Percentiles rank a stretch among this genome's conserved stretches.
These are phyloP conservation scores for Polytrichum commune DNA, from an alignment of 225 moss, liverwort and hornwort species.

Conservation along the genomic window DNA sequence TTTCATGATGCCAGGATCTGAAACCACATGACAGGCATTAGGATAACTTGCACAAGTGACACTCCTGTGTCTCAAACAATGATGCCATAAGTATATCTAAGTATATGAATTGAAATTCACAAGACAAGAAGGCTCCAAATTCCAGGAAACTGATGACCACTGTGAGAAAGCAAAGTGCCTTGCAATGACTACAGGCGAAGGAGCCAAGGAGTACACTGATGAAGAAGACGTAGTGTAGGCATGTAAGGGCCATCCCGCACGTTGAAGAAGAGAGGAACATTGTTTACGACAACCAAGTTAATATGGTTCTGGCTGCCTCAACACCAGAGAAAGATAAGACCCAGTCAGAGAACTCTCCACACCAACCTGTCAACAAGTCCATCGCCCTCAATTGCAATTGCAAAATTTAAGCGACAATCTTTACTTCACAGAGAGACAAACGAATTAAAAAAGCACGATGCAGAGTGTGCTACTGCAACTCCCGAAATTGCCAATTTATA, in stretches of 20 bases:
- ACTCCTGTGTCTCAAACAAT: background rate
- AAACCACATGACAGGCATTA: conserved; percentile 19
- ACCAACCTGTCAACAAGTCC: background rate
- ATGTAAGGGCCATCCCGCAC: conserved; percentile 99
- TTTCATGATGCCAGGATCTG: conserved; percentile 99
- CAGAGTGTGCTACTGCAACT: background rate
- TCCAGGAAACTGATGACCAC: no score
- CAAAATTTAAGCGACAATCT: background rate
- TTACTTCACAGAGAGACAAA: background rate
- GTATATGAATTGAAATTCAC: no score
- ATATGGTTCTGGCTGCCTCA: conserved; percentile 90
- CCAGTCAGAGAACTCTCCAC: background rate
- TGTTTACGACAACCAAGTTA: conserved; percentile 94
- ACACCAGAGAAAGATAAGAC: background rate
- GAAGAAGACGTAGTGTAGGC: conserved; percentile 91
- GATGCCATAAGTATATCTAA: no score
- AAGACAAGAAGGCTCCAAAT: no score
- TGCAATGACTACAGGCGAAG: background rate
- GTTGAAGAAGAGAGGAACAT: conserved; percentile 95
- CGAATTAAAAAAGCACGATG: no score
- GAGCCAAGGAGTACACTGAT: conserved; percentile 65
- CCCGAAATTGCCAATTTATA: no score
- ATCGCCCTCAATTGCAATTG: no score
- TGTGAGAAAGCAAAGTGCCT: background rate
- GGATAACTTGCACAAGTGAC: background rate